A percentile compares a stretch with the other conserved stretches of the same genome.
phyloP scores from a whole-genome alignment of 2,329 filamentous ascomycete genomes.

The Fonsecaea nubica region DNA sequence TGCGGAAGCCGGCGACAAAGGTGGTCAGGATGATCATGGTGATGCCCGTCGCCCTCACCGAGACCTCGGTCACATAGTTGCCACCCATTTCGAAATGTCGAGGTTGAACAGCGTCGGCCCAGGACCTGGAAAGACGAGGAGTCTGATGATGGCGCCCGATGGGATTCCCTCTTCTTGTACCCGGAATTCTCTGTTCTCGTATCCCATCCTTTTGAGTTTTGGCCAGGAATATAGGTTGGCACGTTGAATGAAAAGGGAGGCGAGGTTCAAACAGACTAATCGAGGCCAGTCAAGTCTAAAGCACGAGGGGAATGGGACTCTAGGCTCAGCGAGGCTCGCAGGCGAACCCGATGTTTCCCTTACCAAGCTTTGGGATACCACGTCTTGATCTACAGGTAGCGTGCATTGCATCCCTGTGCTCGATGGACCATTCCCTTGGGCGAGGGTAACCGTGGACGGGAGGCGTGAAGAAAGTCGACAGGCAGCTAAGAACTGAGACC shows the following conservation, averaged over 20 bases:
- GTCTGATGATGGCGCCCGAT: neutral
- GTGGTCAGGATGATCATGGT: slow-evolving; percentile 9
- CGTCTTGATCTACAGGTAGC: neutral
- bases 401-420: neutral
- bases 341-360: neutral
- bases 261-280: slow-evolving; percentile 4
- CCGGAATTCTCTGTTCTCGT: neutral
- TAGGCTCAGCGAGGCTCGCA: neutral
- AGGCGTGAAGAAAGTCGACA: neutral
- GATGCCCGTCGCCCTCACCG: slow-evolving; percentile 15
- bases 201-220: slow-evolving; percentile 5
- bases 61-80: slow-evolving; percentile 12
- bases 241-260: neutral
- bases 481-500: neutral
- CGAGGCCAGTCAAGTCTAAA: slow-evolving; percentile 6
- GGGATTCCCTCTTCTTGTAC: slow-evolving; percentile 10
- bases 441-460: neutral
- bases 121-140: neutral
- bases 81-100: slow-evolving; percentile 3
- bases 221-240: slow-evolving; percentile 1
- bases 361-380: neutral
- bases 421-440: neutral
- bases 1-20: slow-evolving; percentile 6
- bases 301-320: neutral
- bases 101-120: neutral